Percentiles rank a stretch among this genome's conserved stretches.
phyloP scores from a whole-genome alignment of 2,329 filamentous ascomycete genomes.

The Diatrype stigma region DNA sequence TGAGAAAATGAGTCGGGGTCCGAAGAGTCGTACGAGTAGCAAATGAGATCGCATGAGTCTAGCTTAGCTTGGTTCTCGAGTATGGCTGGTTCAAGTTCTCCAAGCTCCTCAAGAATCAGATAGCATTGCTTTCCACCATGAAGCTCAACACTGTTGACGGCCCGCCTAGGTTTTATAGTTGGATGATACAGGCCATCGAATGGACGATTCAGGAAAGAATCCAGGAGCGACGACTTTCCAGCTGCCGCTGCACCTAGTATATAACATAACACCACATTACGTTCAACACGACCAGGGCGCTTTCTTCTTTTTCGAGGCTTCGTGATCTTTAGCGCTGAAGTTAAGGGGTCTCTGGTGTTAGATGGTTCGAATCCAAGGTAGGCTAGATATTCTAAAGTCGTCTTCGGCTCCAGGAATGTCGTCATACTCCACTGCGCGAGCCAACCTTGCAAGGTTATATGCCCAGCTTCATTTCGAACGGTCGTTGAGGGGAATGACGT shows the following conservation, averaged over 20 bases:
- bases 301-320: constrained; percentile 83
- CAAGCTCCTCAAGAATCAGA: constrained; percentile 89
- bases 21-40: constrained; percentile 94
- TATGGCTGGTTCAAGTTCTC: constrained; percentile 91
- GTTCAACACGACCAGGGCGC: constrained; percentile 78
- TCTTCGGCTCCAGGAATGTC: constrained; percentile 92
- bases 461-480: constrained; percentile 88
- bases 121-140: constrained; percentile 97
- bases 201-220: constrained; percentile 84
- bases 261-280: constrained; percentile 93
- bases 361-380: constrained; percentile 90
- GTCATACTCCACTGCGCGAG: constrained; percentile 99
- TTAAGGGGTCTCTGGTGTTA: constrained; percentile 71
- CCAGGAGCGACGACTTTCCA: constrained; percentile 86
- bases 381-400: constrained; percentile 90
- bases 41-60: constrained; percentile 88
- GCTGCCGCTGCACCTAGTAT: constrained; percentile 80
- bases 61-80: constrained; percentile 88
- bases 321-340: constrained; percentile 84
- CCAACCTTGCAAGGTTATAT: constrained; percentile 97
- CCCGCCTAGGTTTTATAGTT: constrained; percentile 89
- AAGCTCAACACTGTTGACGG: constrained; percentile 94
- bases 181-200: constrained; percentile 83
- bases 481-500: constrained; percentile 89
- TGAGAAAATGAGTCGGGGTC: constrained; percentile 95